Percentiles rank a stretch among this genome's conserved stretches.
These are phyloP conservation scores for Pelargonium cotyledonis DNA, from an alignment of 441 rosid genomes.

Conservation along the genomic window DNA sequence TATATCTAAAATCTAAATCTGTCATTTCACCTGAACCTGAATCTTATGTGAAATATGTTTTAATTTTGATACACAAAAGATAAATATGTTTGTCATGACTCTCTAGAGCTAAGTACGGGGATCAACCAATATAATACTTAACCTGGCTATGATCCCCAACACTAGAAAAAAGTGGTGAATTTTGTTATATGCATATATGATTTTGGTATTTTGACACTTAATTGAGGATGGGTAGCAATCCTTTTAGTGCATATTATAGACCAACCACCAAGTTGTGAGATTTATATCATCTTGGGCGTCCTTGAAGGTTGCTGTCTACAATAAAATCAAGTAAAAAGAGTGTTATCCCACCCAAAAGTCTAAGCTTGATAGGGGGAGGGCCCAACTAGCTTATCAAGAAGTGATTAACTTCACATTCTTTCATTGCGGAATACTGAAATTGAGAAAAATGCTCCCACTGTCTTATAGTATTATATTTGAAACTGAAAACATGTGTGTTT, in stretches of 20 bases:
- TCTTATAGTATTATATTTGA: neutral
- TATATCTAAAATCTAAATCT: neutral
- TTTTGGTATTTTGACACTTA: neutral
- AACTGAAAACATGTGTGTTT: neutral
- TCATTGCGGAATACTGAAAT: too few species aligned
- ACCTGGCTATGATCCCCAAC: neutral
- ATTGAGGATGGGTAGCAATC: neutral
- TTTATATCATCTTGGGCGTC: constrained; percentile 10
- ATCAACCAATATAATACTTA: neutral
- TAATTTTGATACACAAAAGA: too few species aligned
- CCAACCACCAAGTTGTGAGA: too few species aligned
- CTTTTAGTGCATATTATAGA: neutral
- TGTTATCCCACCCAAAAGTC: too few species aligned
- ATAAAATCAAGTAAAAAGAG: too few species aligned
- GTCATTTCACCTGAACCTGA: neutral
- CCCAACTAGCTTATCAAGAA: too few species aligned
- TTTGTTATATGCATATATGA: neutral
- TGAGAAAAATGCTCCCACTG: too few species aligned
- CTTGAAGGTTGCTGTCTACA: neutral
- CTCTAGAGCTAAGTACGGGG: neutral
- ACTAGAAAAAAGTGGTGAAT: neutral
- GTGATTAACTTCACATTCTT: too few species aligned
- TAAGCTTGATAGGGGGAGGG: too few species aligned
- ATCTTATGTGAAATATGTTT: too few species aligned
- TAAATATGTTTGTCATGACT: neutral